Evolutionary conservation across 2,329 filamentous ascomycete genomes (phyloP).

Genomic region (Diaporthe citri): DNA sequence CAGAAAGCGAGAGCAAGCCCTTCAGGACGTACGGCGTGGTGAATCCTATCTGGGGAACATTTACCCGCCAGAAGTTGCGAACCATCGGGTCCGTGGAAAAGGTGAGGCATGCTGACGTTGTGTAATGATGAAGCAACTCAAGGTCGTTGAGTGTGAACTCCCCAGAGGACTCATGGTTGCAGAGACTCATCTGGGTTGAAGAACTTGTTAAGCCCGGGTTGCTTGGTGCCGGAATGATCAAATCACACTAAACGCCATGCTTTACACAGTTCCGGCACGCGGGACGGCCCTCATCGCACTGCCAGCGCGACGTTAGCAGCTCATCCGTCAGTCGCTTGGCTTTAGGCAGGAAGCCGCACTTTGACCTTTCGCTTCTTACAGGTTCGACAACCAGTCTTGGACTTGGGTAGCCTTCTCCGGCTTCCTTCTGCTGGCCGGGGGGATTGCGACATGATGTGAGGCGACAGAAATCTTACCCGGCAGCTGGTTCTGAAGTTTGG

Average conservation of each 20-base stretch:
- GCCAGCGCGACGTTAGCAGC: background rate
- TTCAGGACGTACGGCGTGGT: background rate
- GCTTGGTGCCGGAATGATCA: background rate
- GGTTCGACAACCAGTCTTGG: constrained; percentile 1
- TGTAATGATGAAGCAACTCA: background rate
- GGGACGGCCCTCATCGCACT: constrained; percentile 1
- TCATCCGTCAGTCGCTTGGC: background rate
- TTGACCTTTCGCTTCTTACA: constrained; percentile 14
- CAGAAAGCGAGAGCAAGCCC: background rate
- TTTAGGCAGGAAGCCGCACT: background rate
- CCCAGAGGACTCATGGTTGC: background rate
- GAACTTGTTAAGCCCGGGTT: background rate
- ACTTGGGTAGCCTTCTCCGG: background rate
- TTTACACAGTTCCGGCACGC: background rate
- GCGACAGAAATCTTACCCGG: background rate
- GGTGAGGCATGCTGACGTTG: constrained; percentile 1
- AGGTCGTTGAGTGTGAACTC: background rate
- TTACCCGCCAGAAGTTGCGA: constrained; percentile 6
- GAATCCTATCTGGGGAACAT: background rate
- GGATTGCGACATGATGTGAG: background rate
- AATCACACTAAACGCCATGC: constrained; percentile 1
- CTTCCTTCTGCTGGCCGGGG: background rate
- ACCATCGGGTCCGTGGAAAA: background rate
- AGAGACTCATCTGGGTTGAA: constrained; percentile 3
- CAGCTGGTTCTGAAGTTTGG: background rate